These are phyloP conservation scores for Mycosphaerelloides madeirae DNA, from an alignment of 2,329 filamentous ascomycete species.

Conservation along the genomic window DNA sequence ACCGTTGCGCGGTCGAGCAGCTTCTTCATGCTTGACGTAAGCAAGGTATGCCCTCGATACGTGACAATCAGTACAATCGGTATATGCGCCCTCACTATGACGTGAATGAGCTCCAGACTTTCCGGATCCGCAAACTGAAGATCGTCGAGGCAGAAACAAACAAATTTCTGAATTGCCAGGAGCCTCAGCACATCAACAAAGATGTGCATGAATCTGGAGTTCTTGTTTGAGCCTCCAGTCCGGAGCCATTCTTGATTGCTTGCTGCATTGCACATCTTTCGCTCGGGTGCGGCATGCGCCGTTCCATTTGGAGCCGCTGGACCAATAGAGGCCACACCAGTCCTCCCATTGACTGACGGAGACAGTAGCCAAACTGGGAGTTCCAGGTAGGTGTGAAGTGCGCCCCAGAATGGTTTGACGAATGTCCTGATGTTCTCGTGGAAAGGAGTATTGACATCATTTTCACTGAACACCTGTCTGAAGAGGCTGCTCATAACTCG, in stretches of 20 bases:
- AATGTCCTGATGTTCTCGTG: constrained; percentile 55
- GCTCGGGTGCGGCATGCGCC: constrained; percentile 10
- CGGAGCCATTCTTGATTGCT: constrained; percentile 43
- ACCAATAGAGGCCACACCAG: background rate
- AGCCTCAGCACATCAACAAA: constrained; percentile 81
- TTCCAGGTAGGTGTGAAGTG: constrained; percentile 54
- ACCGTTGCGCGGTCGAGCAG: constrained; percentile 52
- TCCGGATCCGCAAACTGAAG: constrained; percentile 87
- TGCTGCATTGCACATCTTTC: constrained; percentile 31
- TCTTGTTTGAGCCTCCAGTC: constrained; percentile 43
- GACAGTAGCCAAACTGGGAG: constrained; percentile 61
- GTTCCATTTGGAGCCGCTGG: constrained; percentile 9
- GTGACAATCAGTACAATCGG: constrained; percentile 80
- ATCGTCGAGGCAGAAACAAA: constrained; percentile 85
- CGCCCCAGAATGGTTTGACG: constrained; percentile 54
- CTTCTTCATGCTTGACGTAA: constrained; percentile 35
- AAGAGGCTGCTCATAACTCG: constrained; percentile 58
- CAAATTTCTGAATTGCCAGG: constrained; percentile 76
- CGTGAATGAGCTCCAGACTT: constrained; percentile 74
- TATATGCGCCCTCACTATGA: constrained; percentile 72
- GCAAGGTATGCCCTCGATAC: constrained; percentile 38
- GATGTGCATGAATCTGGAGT: constrained; percentile 76
- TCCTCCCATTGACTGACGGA: constrained; percentile 22
- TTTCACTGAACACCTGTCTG: constrained; percentile 61
- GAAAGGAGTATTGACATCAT: constrained; percentile 57